These are phyloP conservation scores for Plasmodium yoelii DNA, from an alignment of 169 alveolate genomes.

Conservation along the genomic window DNA sequence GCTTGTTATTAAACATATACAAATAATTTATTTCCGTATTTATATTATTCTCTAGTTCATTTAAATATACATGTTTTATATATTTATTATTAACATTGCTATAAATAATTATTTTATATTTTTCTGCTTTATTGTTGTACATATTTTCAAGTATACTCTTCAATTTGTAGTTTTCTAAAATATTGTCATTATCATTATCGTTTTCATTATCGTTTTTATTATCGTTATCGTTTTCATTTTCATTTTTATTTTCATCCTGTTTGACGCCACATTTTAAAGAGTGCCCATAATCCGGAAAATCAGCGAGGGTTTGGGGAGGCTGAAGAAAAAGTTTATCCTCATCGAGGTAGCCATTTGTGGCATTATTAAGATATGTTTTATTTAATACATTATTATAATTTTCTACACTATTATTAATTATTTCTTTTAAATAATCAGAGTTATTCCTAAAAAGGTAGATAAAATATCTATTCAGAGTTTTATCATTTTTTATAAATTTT, in stretches of 20 bases:
- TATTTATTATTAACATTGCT: conserved; percentile 44
- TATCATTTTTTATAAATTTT: conserved; percentile 26
- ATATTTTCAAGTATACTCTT: background rate
- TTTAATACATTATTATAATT: background rate
- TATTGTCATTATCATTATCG: no score
- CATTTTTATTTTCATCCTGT: no score
- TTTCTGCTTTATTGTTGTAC: background rate
- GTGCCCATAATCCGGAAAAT: background rate
- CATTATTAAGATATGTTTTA: no score
- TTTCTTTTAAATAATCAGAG: conserved; percentile 12
- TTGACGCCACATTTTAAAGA: no score
- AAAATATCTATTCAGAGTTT: conserved; percentile 17
- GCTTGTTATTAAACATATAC: conserved; percentile 45
- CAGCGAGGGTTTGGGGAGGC: background rate
- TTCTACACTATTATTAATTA: background rate
- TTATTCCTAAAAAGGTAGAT: background rate
- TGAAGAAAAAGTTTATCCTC: no score
- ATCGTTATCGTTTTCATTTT: no score
- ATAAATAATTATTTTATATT: conserved; percentile 45
- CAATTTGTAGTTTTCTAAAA: background rate
- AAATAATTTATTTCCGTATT: conserved; percentile 24
- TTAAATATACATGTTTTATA: conserved; percentile 55
- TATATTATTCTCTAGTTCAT: conserved; percentile 27
- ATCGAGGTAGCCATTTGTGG: no score
- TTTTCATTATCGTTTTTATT: no score